Base-by-base conservation (phyloP, 164 flowering plant species). In the Vitis vinifera region DNA sequence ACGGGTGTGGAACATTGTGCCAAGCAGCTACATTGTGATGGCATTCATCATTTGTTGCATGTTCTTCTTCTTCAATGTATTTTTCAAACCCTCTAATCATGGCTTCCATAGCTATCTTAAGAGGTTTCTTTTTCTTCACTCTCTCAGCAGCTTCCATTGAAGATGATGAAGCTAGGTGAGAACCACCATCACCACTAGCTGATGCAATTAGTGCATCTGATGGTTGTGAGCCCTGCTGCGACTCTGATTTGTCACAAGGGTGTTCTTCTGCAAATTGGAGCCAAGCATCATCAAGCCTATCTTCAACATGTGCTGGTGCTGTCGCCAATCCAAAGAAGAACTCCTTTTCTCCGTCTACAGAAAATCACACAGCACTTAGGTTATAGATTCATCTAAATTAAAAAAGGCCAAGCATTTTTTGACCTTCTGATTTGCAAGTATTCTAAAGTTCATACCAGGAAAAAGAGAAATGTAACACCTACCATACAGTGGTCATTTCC, bases 221-320 rank as follows among this genome's bases (percentile, higher is more conserved):
- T 13, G 83, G 78, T 70, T 84, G 76, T 61, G 8, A 74, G 27
- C 60, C 70, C 27, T 75, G 72, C 14, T 68, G 50, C 8, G 79
- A 17, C 51, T 76, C 84, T 15, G 80, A 67, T 6, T 81, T 75
- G 52, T 79, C 82, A 75, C 86, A 71, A 7, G 90, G 88, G 8
- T 65, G 66, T 70, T 88, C 91, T 78, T 89, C 89, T 17, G 99
- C 99, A 85, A 95, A 95, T 79, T 90, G 89, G 51, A 95, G 88
- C 99, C 99, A 95, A 51, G 98, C 99, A 84, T 93, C 99, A 75
- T 93, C 68, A 11, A 95, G 94, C 77, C 80, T 78, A 81, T 95
- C 99, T 67, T 95, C 99, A 37, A 91, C 99, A 80, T 93, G 99
- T 19, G 99, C 99, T 12, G 99, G 99, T 19, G 99, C 99, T 4